phyloP scores from a whole-genome alignment of 1,284 basidiomycete genomes.

The Boletus sp. region DNA sequence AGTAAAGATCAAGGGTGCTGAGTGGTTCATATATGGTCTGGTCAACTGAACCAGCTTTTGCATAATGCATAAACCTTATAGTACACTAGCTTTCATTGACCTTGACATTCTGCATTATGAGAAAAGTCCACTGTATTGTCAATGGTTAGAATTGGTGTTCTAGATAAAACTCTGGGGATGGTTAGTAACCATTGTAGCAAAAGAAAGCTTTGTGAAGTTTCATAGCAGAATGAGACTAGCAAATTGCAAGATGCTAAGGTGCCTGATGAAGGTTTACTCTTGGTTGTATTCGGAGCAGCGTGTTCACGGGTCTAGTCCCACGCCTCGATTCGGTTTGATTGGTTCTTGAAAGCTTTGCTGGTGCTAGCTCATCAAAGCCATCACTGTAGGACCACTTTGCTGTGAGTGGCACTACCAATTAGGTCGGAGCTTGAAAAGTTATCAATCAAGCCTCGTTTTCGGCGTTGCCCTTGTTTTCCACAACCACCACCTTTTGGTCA shows the following conservation, averaged over 20 bases:
- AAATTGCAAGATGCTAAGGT: not conserved
- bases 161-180: too few species aligned
- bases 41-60: not conserved
- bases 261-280: not conserved
- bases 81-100: not conserved
- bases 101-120: too few species aligned
- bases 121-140: too few species aligned
- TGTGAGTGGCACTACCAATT: conserved; percentile 14
- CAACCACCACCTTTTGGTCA: conserved; percentile 35
- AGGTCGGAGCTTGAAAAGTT: conserved; percentile 33
- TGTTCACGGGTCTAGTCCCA: not conserved
- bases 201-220: not conserved
- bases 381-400: not conserved
- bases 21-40: not conserved
- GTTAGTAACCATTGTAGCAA: not conserved
- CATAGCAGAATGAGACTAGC: too few species aligned
- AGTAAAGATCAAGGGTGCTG: not conserved
- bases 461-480: conserved; percentile 31
- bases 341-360: too few species aligned
- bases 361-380: not conserved
- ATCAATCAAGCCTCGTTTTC: conserved; percentile 28
- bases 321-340: too few species aligned
- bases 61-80: not conserved
- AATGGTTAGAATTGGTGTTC: too few species aligned
- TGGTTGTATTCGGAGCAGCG: not conserved